These are phyloP conservation scores for Ceratobasidium sp. DNA, from an alignment of 1,284 basidiomycete species.

Conservation along the genomic window DNA sequence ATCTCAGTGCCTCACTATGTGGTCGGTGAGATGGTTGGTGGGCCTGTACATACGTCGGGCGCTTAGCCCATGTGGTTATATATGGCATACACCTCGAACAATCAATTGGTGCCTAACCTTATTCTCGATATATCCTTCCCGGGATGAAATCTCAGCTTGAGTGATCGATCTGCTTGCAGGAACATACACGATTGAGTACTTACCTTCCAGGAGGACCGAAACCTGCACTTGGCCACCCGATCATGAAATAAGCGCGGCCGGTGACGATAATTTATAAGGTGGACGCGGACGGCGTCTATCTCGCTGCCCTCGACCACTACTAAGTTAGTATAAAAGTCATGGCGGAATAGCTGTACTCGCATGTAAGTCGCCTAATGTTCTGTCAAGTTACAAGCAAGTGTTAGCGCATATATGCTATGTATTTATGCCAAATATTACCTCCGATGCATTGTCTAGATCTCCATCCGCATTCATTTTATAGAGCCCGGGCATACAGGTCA, in stretches of 20 bases:
- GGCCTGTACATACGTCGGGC: conserved; percentile 20
- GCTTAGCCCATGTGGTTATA: background rate
- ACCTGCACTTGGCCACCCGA: too few relatives aligned
- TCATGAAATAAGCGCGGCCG: too few relatives aligned
- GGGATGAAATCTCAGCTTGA: too few relatives aligned
- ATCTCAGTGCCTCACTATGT: background rate
- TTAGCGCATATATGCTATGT: too few relatives aligned
- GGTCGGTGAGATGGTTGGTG: conserved; percentile 29
- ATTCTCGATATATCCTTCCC: background rate
- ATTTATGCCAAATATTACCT: background rate
- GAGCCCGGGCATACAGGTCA: conserved; percentile 16
- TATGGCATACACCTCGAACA: conserved; percentile 26
- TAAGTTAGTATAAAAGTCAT: background rate
- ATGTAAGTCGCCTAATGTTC: background rate
- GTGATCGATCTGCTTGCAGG: too few relatives aligned
- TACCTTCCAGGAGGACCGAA: too few relatives aligned
- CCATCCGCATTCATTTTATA: conserved; percentile 8
- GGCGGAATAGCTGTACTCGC: background rate
- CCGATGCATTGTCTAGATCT: background rate
- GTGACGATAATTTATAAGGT: too few relatives aligned
- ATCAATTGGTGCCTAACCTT: background rate
- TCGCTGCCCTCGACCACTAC: too few relatives aligned
- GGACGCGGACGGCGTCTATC: too few relatives aligned
- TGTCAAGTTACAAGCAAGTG: background rate
- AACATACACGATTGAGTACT: too few relatives aligned